Evolutionary conservation across 2,329 filamentous ascomycete genomes (phyloP).

Genomic region (Nigrospora osmanthi): DNA sequence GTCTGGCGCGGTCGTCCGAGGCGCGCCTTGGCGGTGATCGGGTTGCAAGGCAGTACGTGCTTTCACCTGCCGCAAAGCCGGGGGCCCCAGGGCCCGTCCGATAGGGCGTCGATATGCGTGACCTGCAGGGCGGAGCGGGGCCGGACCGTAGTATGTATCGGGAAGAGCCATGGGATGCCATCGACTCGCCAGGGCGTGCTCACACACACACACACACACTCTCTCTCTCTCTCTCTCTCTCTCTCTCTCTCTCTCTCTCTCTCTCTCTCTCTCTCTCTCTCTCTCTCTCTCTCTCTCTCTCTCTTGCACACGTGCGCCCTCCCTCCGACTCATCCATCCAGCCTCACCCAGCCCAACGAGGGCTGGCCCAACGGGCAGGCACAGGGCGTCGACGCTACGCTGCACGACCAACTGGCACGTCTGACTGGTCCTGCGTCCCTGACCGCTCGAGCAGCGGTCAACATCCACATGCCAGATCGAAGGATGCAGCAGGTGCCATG

Average conservation of each 20-base stretch:
- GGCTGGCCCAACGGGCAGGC: too few relatives aligned
- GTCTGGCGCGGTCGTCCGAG: constrained; percentile 2
- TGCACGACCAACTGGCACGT: not conserved
- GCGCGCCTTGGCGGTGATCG: not conserved
- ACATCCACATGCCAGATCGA: not conserved
- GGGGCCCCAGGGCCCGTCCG: not conserved
- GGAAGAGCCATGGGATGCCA: not conserved
- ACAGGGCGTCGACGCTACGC: not conserved
- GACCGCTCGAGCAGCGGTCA: constrained; percentile 1
- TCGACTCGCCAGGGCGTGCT: not conserved
- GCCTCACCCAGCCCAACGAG: too few relatives aligned
- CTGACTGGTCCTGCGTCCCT: not conserved
- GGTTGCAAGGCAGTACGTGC: not conserved
- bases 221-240: not conserved
- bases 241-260: not conserved
- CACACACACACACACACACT: too few relatives aligned
- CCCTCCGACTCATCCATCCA: too few relatives aligned
- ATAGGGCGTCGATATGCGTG: not conserved
- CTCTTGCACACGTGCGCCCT: not conserved
- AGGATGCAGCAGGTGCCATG: not conserved
- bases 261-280: not conserved
- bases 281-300: not conserved
- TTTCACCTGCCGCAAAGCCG: not conserved
- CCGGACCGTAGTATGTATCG: not conserved
- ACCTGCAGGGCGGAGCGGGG: not conserved